Evolutionary conservation across 2,329 filamentous ascomycete species (phyloP).

Genomic region (Stagonosporopsis rhizophila): DNA sequence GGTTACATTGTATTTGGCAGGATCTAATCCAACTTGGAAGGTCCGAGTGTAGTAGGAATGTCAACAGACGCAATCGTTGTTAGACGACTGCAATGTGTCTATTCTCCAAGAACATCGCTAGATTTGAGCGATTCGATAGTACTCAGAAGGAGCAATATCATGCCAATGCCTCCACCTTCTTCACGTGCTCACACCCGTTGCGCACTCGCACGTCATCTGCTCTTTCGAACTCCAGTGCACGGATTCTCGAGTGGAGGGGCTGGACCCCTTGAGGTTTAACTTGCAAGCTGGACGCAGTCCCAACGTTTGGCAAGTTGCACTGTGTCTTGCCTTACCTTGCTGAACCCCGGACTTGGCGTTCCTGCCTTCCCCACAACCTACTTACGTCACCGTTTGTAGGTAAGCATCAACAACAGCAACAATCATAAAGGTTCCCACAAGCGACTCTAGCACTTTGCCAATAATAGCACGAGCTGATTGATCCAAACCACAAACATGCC

Average conservation of each 20-base stretch:
- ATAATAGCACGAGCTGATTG: too few species aligned
- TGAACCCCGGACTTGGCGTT: constrained; percentile 1
- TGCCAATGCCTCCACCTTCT: not conserved
- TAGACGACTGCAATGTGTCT: not conserved
- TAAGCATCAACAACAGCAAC: not conserved
- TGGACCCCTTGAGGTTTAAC: too few species aligned
- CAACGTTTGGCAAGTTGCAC: not conserved
- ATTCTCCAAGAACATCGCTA: not conserved
- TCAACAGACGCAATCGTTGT: constrained; percentile 1
- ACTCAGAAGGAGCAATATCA: constrained; percentile 3
- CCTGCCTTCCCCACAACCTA: not conserved
- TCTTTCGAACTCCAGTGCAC: not conserved
- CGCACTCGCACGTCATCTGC: not conserved
- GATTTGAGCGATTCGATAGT: not conserved
- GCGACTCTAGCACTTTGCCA: too few species aligned
- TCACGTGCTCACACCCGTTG: not conserved
- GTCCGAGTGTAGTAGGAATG: not conserved
- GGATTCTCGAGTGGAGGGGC: not conserved
- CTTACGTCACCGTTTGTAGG: constrained; percentile 2
- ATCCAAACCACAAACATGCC: constrained; percentile 33
- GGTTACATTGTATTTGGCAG: constrained; percentile 10
- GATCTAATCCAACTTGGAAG: not conserved
- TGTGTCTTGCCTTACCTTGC: constrained; percentile 1
- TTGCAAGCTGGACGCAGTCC: too few species aligned
- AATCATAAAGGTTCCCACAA: too few species aligned